Conservation (phyloP, 2,329 filamentous ascomycete species). For the Cylindrodendrum hubeiense region DNA sequence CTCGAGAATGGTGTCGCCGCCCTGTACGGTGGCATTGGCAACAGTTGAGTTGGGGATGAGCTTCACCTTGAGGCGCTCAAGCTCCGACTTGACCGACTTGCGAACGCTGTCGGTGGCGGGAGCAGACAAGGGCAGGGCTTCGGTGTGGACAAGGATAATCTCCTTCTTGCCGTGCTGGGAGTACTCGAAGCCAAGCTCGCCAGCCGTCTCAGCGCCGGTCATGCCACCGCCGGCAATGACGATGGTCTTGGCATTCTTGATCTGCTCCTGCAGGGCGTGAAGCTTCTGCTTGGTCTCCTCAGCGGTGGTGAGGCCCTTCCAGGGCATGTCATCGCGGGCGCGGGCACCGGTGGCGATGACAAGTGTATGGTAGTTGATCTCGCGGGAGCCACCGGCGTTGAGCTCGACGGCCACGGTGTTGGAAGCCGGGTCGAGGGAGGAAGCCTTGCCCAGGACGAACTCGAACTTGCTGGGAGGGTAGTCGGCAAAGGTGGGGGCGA, state of each 20-base stretch:
- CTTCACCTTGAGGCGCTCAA: constrained; percentile 59
- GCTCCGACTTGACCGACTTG: constrained; percentile 52
- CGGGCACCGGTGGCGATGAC: constrained; percentile 67
- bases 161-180: constrained; percentile 58
- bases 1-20: constrained; percentile 49
- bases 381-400: constrained; percentile 48
- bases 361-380: constrained; percentile 63
- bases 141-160: constrained; percentile 57
- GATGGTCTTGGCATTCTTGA: constrained; percentile 59
- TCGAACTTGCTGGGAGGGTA: constrained; percentile 64
- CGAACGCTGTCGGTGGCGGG: constrained; percentile 53
- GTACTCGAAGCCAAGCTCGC: constrained; percentile 64
- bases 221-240: constrained; percentile 65
- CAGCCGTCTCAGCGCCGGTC: constrained; percentile 64
- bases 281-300: constrained; percentile 57
- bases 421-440: constrained; percentile 54
- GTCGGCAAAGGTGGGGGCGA: constrained; percentile 59
- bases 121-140: constrained; percentile 53
- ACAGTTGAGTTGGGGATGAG: constrained; percentile 56
- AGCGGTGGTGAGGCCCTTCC: constrained; percentile 60
- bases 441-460: constrained; percentile 63
- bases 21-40: constrained; percentile 37
- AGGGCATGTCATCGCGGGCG: constrained; percentile 59
- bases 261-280: constrained; percentile 49
- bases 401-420: constrained; percentile 58